Evolutionary conservation across 2,329 filamentous ascomycete genomes (phyloP), one percentile per base, ranked within the genome.

Genomic region (Helotiales sp.): DNA sequence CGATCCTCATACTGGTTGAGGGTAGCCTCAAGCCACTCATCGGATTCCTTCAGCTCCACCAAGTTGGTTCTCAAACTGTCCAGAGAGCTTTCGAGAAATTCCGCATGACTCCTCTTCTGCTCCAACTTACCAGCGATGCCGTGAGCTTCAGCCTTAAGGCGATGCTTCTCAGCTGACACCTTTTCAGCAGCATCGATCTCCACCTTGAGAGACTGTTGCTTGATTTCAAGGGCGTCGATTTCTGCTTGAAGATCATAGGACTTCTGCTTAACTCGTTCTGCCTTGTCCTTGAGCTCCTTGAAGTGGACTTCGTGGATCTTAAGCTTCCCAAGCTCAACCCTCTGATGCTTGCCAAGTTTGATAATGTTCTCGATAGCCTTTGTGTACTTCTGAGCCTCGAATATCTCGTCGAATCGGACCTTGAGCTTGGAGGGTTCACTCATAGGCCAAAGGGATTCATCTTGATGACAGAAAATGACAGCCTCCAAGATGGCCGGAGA

Each of bases 381-480:
- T 37, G 94, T 97, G 79, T 98, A 99, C 78, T 97, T 97, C 80
- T 93, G 84, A 1, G 96, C 96, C 80, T 98, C 96, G 73, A 99
- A 99, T 11, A 99, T 99, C 77, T 97, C 93, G 76, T 99, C 96
- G 68, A 99, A 99, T 61, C 90, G 91, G 79, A 96, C 96, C 80
- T 99, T 99, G 60, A 99, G 83, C 0, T 87, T 88, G 0, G 87
- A 83, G 0, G 96, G 93, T 75, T 97, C 93, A 76, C 93, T 96
- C 85, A 99, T 89, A 0, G 96, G 96, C 96, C 96, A 99, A 30
- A 98, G 81, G 28, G 95, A 97, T 73, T 99, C 96, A 77, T 99
- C 96, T 77, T 99, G 96, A 77, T 99, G 96, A 78, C 96, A 99
- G 80, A 99, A 99, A 73, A 99, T 97, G 77, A 99, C 96, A 66